A percentile compares a stretch with the other conserved stretches of the same genome.
phyloP scores from a whole-genome alignment of 352 stramenopile species.

The Pythium sukuiense region DNA sequence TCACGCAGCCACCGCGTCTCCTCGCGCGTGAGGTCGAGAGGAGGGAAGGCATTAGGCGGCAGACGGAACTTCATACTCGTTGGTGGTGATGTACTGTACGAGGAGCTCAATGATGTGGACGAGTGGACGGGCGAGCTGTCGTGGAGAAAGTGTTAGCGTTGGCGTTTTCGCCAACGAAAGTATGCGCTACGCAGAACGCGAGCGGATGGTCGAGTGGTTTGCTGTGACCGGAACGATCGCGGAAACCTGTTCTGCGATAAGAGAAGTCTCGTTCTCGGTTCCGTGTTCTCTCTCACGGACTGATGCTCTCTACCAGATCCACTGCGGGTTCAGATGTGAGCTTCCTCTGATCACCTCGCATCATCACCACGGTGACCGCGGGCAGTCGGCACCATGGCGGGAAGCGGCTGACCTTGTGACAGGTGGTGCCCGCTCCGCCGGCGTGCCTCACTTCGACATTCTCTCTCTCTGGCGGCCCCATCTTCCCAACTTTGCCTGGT shows the following conservation, averaged over 20 bases:
- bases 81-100: background rate
- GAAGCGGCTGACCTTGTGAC: constrained; percentile 4
- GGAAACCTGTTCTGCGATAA: background rate
- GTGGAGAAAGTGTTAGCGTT: background rate
- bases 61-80: constrained; percentile 47
- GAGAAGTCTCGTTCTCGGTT: background rate
- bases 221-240: background rate
- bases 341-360: background rate
- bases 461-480: constrained; percentile 7
- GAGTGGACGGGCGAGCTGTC: background rate
- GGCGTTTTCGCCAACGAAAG: background rate
- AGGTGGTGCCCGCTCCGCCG: background rate
- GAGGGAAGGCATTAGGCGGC: constrained; percentile 36
- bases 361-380: background rate
- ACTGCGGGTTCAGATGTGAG: constrained; percentile 6
- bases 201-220: background rate
- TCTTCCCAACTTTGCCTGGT: background rate
- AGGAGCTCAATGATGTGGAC: background rate
- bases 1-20: constrained; percentile 31
- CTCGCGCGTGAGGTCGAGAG: constrained; percentile 30
- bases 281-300: background rate
- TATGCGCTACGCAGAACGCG: background rate
- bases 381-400: background rate
- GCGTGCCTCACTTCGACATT: constrained; percentile 3
- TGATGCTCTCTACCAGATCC: background rate